A percentile compares a stretch with the other conserved stretches of the same genome.
phyloP scores from a whole-genome alignment of 2,329 filamentous ascomycete genomes.

The Penicillium sclerotiorum region DNA sequence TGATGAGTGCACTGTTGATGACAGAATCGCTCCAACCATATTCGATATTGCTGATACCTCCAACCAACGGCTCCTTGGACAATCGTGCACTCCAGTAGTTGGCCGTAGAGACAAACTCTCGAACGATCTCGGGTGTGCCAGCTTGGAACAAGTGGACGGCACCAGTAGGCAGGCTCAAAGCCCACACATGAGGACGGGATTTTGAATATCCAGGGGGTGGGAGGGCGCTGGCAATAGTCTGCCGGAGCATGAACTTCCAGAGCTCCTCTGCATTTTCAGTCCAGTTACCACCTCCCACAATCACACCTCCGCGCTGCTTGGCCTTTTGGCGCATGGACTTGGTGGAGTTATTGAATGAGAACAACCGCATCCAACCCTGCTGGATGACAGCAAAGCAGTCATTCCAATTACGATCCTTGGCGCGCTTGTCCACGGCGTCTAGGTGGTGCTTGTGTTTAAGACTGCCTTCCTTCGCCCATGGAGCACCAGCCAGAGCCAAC shows the following conservation, averaged over 20 bases:
- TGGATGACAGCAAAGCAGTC: slow-evolving; percentile 96
- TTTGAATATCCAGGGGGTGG: slow-evolving; percentile 93
- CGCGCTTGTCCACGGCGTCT: slow-evolving; percentile 85
- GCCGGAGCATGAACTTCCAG: slow-evolving; percentile 82
- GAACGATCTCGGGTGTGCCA: slow-evolving; percentile 89
- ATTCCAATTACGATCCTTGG: slow-evolving; percentile 91
- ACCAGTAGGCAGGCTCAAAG: slow-evolving; percentile 84
- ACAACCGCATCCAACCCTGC: slow-evolving; percentile 89
- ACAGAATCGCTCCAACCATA: slow-evolving; percentile 93
- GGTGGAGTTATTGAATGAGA: slow-evolving; percentile 80
- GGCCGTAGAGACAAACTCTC: slow-evolving; percentile 89
- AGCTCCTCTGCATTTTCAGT: slow-evolving; percentile 92
- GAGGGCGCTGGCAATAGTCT: slow-evolving; percentile 87
- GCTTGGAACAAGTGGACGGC: slow-evolving; percentile 98
- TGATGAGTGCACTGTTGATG: slow-evolving; percentile 75
- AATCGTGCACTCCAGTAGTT: slow-evolving; percentile 98
- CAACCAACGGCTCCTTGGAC: slow-evolving; percentile 88
- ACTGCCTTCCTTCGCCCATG: slow-evolving; percentile 97
- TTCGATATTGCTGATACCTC: slow-evolving; percentile 94
- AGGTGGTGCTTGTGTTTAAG: slow-evolving; percentile 96
- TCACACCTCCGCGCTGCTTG: slow-evolving; percentile 60
- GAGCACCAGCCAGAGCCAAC: slow-evolving; percentile 87
- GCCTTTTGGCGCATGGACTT: slow-evolving; percentile 71
- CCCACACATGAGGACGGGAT: slow-evolving; percentile 88
- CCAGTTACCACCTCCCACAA: slow-evolving; percentile 96